Evolutionary conservation across 257 asterid genomes (phyloP).

Genomic region (Linderniella brevidens): DNA sequence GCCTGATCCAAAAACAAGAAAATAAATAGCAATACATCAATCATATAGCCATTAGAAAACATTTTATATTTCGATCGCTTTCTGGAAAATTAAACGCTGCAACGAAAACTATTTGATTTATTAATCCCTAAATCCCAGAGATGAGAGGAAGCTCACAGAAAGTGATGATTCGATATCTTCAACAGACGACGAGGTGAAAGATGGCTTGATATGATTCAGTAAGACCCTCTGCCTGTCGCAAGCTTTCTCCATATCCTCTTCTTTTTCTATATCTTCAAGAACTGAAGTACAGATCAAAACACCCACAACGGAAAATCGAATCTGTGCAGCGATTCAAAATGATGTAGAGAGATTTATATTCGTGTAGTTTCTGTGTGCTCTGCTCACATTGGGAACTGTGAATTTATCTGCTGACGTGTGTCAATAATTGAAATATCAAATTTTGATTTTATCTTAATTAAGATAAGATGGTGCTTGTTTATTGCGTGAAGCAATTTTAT

Average conservation of each 20-base stretch:
- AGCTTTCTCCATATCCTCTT: slow-evolving; percentile 47
- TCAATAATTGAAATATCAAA: no score
- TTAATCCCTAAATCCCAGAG: background rate
- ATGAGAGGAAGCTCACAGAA: slow-evolving; percentile 31
- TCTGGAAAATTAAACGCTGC: background rate
- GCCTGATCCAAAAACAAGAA: slow-evolving; percentile 37
- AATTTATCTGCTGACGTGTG: no score
- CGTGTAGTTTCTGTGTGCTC: no score
- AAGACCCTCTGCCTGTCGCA: slow-evolving; percentile 61
- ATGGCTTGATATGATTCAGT: slow-evolving; percentile 74
- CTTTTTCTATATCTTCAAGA: no score
- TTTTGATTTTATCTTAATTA: no score
- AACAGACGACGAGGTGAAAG: slow-evolving; percentile 55
- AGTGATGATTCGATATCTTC: slow-evolving; percentile 53
- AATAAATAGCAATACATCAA: background rate
- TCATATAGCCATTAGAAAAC: background rate
- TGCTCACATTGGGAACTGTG: no score
- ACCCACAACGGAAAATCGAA: no score
- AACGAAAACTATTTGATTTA: background rate
- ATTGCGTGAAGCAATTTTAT: no score
- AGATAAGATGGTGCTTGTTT: no score
- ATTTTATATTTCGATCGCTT: background rate
- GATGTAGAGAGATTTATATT: no score
- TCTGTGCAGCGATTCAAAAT: no score
- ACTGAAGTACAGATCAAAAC: no score